A percentile compares a stretch with the other conserved stretches of the same genome.
phyloP scores from a whole-genome alignment of 1,284 basidiomycete species.

The Sparassis latifolia region DNA sequence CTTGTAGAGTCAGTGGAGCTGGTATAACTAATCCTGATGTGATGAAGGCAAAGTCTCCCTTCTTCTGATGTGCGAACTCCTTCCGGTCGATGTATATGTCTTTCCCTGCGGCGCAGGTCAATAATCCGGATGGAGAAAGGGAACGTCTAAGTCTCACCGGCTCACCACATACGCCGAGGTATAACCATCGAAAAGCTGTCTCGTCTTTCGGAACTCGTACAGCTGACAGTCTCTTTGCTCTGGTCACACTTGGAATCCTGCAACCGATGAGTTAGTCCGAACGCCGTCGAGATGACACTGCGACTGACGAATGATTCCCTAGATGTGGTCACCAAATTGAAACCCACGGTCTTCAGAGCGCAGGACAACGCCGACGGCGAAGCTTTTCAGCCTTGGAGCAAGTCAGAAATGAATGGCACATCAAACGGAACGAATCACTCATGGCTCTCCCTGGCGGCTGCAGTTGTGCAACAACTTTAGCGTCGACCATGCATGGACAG shows the following conservation, averaged over 20 bases:
- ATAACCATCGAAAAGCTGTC: conserved; percentile 25
- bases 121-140: no score
- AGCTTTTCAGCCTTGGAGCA: conserved; percentile 9
- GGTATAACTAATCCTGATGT: conserved; percentile 12
- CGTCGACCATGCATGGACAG: no score
- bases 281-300: no score
- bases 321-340: conserved; percentile 39
- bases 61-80: conserved; percentile 14
- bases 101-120: conserved; percentile 8
- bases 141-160: conserved; percentile 5
- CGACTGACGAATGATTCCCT: conserved; percentile 22
- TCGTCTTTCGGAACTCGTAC: conserved; percentile 17
- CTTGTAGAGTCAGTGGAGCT: neutral
- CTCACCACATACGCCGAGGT: conserved; percentile 29
- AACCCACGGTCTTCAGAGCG: conserved; percentile 34
- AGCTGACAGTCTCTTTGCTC: neutral
- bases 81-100: conserved; percentile 22
- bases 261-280: no score
- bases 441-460: conserved; percentile 35
- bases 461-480: neutral
- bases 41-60: conserved; percentile 21
- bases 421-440: conserved; percentile 7
- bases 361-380: conserved; percentile 36
- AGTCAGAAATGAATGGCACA: neutral
- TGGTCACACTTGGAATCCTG: no score